Evolutionary conservation across 768 basidiomycete species (phyloP).

Genomic region (Scleroderma citrinum): DNA sequence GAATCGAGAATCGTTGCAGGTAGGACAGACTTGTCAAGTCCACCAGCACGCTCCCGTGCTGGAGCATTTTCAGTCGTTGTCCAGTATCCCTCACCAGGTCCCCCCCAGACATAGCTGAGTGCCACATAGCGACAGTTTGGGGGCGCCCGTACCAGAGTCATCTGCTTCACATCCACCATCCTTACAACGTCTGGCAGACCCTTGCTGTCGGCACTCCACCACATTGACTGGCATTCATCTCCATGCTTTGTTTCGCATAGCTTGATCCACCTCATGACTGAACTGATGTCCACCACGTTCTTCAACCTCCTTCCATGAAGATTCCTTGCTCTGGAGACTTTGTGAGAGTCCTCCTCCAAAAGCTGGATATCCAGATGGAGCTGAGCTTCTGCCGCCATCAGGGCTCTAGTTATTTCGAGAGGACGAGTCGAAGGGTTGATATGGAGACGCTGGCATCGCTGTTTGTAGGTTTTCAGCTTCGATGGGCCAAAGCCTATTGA

Average conservation of each 20-base stretch:
- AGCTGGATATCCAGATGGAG: slow-evolving; percentile 13
- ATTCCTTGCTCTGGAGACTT: slow-evolving; percentile 8
- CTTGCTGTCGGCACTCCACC: not conserved
- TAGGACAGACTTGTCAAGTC: slow-evolving; percentile 3
- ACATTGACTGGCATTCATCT: slow-evolving; percentile 7
- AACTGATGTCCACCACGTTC: slow-evolving; percentile 2
- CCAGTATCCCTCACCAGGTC: slow-evolving; percentile 1
- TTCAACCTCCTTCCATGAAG: slow-evolving; percentile 19
- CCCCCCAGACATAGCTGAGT: slow-evolving; percentile 5
- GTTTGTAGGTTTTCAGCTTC: not conserved
- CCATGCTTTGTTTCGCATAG: slow-evolving; percentile 15
- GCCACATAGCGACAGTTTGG: slow-evolving; percentile 1
- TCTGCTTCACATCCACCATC: slow-evolving; percentile 1
- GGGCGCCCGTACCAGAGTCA: slow-evolving; percentile 4
- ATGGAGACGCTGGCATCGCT: slow-evolving; percentile 8
- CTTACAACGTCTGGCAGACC: slow-evolving; percentile 2
- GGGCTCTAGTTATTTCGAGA: not conserved
- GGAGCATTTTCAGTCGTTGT: not conserved
- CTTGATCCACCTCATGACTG: slow-evolving; percentile 13
- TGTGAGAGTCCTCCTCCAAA: slow-evolving; percentile 13
- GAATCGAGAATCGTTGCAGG: slow-evolving; percentile 17
- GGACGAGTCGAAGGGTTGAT: slow-evolving; percentile 8
- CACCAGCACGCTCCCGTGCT: not conserved
- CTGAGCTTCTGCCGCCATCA: not conserved
- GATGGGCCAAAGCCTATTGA: not conserved